Evolutionary conservation across 257 asterid genomes (phyloP).

Genomic region (Fraxinus anomala): DNA sequence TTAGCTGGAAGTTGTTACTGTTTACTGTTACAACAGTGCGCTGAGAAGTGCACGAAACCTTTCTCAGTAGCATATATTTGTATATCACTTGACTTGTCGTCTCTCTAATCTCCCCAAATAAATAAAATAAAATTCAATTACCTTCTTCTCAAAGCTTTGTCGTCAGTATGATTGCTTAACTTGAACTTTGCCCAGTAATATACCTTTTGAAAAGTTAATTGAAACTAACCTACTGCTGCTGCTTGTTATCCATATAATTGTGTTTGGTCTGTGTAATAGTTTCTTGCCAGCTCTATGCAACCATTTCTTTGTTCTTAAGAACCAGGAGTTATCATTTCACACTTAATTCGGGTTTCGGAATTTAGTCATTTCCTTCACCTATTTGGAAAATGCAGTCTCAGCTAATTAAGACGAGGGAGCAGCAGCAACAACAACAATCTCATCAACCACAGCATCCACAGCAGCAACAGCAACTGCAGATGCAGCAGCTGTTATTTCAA

Average conservation of each 20-base stretch:
- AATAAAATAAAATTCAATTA: background rate
- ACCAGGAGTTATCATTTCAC: background rate
- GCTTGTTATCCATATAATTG: background rate
- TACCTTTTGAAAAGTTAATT: background rate
- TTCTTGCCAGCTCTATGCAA: constrained; percentile 7
- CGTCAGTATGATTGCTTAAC: background rate
- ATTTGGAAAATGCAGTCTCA: constrained; percentile 65
- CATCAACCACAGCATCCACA: constrained; percentile 56
- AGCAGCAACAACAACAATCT: constrained; percentile 38
- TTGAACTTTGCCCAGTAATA: background rate
- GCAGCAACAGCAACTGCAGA: constrained; percentile 43
- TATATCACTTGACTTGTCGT: background rate
- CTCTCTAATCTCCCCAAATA: background rate
- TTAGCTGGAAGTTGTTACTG: background rate
- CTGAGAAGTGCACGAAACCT: background rate
- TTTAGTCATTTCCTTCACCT: constrained; percentile 16
- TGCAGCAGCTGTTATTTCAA: constrained; percentile 76
- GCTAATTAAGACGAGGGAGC: constrained; percentile 88
- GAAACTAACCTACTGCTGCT: background rate
- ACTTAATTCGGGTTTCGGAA: background rate
- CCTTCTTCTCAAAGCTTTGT: background rate
- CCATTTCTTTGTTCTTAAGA: background rate
- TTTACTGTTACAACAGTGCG: background rate
- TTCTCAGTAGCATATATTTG: background rate
- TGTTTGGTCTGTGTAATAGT: background rate